Evolutionary conservation across 83 land plant genomes (phyloP).

Genomic region (Larix sibirica): DNA sequence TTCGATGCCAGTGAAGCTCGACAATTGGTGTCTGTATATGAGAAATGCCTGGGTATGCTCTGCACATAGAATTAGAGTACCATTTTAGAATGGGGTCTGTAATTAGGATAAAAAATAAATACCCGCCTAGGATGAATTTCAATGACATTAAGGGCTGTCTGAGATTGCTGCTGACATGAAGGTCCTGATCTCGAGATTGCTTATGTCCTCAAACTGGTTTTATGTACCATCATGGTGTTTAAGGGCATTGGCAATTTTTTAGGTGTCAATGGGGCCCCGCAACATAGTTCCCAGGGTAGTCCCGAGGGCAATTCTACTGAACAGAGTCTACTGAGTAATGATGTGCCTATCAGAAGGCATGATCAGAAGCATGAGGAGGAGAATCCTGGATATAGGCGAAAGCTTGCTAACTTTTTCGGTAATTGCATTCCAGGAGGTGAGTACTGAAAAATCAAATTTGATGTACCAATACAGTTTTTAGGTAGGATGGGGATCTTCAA

Average conservation of each 20-base stretch:
- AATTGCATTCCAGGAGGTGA: constrained; percentile 10
- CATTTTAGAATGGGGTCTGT: background rate
- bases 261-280: background rate
- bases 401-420: background rate
- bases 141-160: background rate
- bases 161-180: background rate
- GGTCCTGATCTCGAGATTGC: background rate
- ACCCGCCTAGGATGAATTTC: background rate
- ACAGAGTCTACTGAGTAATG: background rate
- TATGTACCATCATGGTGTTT: background rate
- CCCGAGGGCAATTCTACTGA: background rate
- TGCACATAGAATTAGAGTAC: background rate
- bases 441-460: background rate
- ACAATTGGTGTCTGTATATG: background rate
- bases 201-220: background rate
- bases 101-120: background rate
- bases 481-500: background rate
- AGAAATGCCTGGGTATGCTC: background rate
- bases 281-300: background rate
- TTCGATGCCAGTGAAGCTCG: background rate
- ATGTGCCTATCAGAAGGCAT: background rate
- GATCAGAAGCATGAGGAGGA: background rate
- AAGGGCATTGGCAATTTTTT: background rate
- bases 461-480: background rate
- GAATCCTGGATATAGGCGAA: background rate